Evolutionary conservation across 2,329 filamentous ascomycete genomes (phyloP).

Genomic region (Dichotomopilus funicola): DNA sequence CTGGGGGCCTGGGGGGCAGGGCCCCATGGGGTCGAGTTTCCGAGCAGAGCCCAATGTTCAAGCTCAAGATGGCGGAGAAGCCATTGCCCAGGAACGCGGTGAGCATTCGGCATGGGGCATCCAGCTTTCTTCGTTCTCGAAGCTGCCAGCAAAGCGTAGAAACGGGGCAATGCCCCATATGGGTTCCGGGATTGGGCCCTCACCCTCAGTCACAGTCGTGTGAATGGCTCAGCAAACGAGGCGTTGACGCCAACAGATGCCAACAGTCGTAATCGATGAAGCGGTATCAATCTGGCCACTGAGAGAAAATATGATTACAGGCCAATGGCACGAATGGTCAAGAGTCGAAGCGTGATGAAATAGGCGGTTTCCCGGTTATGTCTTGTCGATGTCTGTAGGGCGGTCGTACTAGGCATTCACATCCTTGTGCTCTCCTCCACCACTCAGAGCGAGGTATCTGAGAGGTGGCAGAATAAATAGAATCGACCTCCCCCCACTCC

Average conservation of each 20-base stretch:
- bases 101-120: too few relatives aligned
- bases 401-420: conserved; percentile 17
- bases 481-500: conserved; percentile 29
- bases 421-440: conserved; percentile 4
- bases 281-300: too few relatives aligned
- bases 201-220: conserved; percentile 3
- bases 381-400: conserved; percentile 12
- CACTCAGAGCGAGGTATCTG: conserved; percentile 16
- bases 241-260: background rate
- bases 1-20: too few relatives aligned
- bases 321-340: too few relatives aligned
- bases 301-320: too few relatives aligned
- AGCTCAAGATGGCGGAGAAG: too few relatives aligned
- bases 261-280: too few relatives aligned
- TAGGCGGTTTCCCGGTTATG: conserved; percentile 1
- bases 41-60: too few relatives aligned
- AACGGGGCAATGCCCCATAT: background rate
- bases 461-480: conserved; percentile 31
- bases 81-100: too few relatives aligned
- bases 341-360: too few relatives aligned
- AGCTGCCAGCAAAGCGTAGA: background rate
- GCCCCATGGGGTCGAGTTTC: too few relatives aligned
- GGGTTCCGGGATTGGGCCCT: background rate
- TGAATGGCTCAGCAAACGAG: background rate
- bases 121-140: background rate